These are phyloP conservation scores for Aspergillus coremiiformis DNA, from an alignment of 495 filamentous ascomycete species.

Conservation along the genomic window DNA sequence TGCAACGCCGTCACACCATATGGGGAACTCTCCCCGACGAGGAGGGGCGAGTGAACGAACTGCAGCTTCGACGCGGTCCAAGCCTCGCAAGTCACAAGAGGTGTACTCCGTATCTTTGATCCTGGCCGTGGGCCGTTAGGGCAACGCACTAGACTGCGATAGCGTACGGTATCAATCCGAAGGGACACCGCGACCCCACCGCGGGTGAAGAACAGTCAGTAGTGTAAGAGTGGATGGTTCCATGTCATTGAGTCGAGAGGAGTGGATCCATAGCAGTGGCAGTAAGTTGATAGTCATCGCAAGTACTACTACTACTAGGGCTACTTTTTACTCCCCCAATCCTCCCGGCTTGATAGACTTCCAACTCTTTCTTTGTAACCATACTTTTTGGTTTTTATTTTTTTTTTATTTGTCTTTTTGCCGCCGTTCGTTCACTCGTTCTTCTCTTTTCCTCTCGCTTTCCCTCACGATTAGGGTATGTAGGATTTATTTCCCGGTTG, in stretches of 20 bases:
- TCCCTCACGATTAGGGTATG: background rate
- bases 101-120: background rate
- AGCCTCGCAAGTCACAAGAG: background rate
- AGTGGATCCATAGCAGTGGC: background rate
- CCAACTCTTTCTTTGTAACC: background rate
- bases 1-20: too few species aligned
- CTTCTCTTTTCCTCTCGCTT: background rate
- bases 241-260: background rate
- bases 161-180: background rate
- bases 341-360: background rate
- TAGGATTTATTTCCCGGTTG: background rate
- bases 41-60: too few species aligned
- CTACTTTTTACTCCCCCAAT: background rate
- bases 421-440: background rate
- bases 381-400: too few species aligned
- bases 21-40: too few species aligned
- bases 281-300: background rate
- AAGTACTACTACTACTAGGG: too few species aligned
- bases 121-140: background rate
- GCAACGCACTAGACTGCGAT: background rate
- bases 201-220: background rate
- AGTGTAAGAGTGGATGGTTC: background rate
- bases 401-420: background rate
- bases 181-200: background rate
- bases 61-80: background rate